These are phyloP conservation scores for Pseudocercospora eumusae DNA, from an alignment of 2,329 filamentous ascomycete genomes.

Conservation along the genomic window DNA sequence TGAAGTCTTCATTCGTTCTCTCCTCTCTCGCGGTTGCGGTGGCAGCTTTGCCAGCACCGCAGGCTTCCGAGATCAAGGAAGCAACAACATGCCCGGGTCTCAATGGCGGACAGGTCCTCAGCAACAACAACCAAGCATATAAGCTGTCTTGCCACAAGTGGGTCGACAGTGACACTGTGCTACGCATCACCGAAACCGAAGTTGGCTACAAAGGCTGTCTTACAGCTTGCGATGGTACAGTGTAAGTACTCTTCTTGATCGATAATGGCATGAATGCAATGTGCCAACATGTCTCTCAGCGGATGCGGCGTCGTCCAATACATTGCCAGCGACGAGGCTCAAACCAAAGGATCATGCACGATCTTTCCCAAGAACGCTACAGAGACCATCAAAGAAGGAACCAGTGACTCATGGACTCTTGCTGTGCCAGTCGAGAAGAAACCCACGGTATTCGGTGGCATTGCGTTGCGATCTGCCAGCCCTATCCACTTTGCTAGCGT, in stretches of 20 bases:
- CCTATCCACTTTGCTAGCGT: slow-evolving; percentile 33
- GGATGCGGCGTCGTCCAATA: slow-evolving; percentile 21
- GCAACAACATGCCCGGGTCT: slow-evolving; percentile 16
- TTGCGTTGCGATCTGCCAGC: slow-evolving; percentile 28
- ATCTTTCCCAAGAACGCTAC: slow-evolving; percentile 10
- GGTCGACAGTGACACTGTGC: slow-evolving; percentile 16
- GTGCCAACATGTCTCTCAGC: not conserved
- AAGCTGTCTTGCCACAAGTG: slow-evolving; percentile 21
- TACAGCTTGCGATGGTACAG: slow-evolving; percentile 22
- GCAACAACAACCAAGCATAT: slow-evolving; percentile 20
- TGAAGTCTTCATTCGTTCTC: slow-evolving; percentile 31
- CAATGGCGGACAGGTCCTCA: slow-evolving; percentile 10
- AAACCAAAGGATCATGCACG: slow-evolving; percentile 20
- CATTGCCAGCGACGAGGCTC: slow-evolving; percentile 15
- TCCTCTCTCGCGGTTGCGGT: slow-evolving; percentile 25
- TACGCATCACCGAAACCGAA: slow-evolving; percentile 20
- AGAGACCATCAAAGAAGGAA: slow-evolving; percentile 7
- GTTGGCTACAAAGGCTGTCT: slow-evolving; percentile 23
- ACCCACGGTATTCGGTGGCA: slow-evolving; percentile 28
- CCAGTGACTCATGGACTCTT: slow-evolving; percentile 17
- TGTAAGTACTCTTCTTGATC: not conserved
- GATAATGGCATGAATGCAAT: not conserved
- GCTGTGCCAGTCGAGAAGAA: slow-evolving; percentile 10
- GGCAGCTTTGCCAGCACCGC: slow-evolving; percentile 23
- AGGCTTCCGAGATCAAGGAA: slow-evolving; percentile 19